These are phyloP conservation scores for Plenodomus tracheiphilus DNA, from an alignment of 2,329 filamentous ascomycete species.

Conservation along the genomic window DNA sequence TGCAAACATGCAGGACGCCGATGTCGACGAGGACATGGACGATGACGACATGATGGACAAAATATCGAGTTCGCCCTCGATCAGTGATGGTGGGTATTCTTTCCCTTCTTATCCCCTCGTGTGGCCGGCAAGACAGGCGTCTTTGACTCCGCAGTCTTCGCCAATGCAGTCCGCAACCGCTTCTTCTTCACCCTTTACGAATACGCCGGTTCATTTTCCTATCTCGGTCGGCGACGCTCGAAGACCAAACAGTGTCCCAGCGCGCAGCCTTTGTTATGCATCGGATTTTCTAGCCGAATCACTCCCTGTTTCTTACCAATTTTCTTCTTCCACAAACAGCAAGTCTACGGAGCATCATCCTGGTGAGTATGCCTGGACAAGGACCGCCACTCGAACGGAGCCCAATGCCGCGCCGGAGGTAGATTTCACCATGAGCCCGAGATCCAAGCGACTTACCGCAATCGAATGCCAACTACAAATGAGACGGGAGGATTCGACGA, in stretches of 20 bases:
- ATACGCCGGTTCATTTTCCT: constrained; percentile 50
- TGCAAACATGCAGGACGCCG: constrained; percentile 63
- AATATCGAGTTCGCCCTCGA: constrained; percentile 97
- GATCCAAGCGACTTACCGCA: constrained; percentile 16
- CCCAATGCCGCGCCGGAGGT: constrained; percentile 1
- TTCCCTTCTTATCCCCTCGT: constrained; percentile 36
- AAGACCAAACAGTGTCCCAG: constrained; percentile 30
- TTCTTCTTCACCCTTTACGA: constrained; percentile 50
- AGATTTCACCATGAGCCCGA: constrained; percentile 22
- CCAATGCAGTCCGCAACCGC: constrained; percentile 29
- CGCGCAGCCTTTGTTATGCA: constrained; percentile 27
- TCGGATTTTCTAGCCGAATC: constrained; percentile 37
- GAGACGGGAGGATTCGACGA: constrained; percentile 34
- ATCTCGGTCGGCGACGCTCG: constrained; percentile 31
- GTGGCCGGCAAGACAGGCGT: constrained; percentile 50
- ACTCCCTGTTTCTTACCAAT: constrained; percentile 39
- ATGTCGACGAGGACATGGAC: constrained; percentile 72
- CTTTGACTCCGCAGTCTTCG: constrained; percentile 44
- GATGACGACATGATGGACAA: constrained; percentile 99
- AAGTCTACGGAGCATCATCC: constrained; percentile 53
- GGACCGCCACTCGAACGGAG: constrained; percentile 15
- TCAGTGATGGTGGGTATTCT: constrained; percentile 93
- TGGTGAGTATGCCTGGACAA: constrained; percentile 53
- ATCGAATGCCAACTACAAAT: constrained; percentile 27
- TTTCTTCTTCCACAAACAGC: constrained; percentile 21